Conservation (phyloP, 1,284 basidiomycete genomes). For the Porodaedalea pini region DNA sequence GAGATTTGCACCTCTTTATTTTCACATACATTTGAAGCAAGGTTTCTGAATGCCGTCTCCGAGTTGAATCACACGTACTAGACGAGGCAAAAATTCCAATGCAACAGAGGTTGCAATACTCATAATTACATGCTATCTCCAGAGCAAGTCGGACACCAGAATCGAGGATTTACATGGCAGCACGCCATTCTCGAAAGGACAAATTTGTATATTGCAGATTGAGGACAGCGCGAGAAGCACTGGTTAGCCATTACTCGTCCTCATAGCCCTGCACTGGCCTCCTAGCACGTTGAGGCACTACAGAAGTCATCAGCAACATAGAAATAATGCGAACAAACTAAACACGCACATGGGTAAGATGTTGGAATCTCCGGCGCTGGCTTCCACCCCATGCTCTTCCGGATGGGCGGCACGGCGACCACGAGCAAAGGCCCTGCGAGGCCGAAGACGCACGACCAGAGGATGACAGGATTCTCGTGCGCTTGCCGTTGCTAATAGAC, state of each 20-base stretch:
- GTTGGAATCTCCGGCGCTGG: slow-evolving; percentile 75
- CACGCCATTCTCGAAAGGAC: not conserved
- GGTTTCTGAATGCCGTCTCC: too few species aligned
- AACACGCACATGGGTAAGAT: slow-evolving; percentile 80
- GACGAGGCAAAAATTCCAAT: too few species aligned
- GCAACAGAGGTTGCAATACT: too few species aligned
- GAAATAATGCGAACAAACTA: not conserved
- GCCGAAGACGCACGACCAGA: slow-evolving; percentile 83
- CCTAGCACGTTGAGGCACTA: slow-evolving; percentile 38
- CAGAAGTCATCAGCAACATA: not conserved
- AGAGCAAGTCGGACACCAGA: too few species aligned
- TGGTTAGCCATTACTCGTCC: slow-evolving; percentile 32
- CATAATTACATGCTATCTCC: too few species aligned
- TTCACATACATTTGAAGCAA: too few species aligned
- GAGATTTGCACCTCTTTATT: too few species aligned
- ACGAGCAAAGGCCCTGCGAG: slow-evolving; percentile 74
- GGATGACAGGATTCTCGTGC: slow-evolving; percentile 90
- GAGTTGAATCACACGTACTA: too few species aligned
- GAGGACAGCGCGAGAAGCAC: not conserved
- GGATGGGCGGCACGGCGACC: slow-evolving; percentile 75
- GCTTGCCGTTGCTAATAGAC: slow-evolving; percentile 66
- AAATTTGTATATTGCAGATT: too few species aligned
- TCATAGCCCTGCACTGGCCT: slow-evolving; percentile 40
- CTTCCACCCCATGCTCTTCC: slow-evolving; percentile 70
- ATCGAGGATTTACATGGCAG: too few species aligned